Evolutionary conservation across 179 eudicot species (phyloP).

Genomic region (Silene coronaria): DNA sequence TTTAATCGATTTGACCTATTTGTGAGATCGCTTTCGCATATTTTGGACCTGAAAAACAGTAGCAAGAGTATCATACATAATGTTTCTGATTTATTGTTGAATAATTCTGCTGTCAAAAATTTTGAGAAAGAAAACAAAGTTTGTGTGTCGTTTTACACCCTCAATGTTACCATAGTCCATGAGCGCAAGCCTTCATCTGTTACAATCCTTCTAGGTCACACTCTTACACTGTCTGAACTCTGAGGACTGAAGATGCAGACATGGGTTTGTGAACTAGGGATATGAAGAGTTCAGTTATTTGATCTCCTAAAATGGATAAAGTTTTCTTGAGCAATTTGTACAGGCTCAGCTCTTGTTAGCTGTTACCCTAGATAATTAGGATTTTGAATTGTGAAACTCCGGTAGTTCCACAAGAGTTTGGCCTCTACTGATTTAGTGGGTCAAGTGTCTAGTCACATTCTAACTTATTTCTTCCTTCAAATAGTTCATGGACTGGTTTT

Average conservation of each 20-base stretch:
- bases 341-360: neutral
- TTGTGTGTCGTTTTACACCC: too few species aligned
- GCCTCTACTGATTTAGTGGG: neutral
- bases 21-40: neutral
- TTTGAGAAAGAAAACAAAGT: too few species aligned
- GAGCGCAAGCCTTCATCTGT: neutral
- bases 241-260: neutral
- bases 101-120: too few species aligned
- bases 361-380: neutral
- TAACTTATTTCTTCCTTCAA: neutral
- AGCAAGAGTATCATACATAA: neutral
- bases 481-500: neutral
- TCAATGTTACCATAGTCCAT: neutral
- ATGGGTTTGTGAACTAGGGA: neutral
- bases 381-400: neutral
- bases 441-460: neutral
- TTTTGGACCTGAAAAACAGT: neutral
- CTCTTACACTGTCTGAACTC: neutral
- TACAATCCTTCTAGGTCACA: neutral
- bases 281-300: neutral
- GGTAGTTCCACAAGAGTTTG: neutral
- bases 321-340: neutral
- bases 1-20: neutral
- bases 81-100: neutral
- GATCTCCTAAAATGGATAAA: neutral